Conservation (phyloP, 352 stramenopile genomes). For the Pythium phragmiticola region DNA sequence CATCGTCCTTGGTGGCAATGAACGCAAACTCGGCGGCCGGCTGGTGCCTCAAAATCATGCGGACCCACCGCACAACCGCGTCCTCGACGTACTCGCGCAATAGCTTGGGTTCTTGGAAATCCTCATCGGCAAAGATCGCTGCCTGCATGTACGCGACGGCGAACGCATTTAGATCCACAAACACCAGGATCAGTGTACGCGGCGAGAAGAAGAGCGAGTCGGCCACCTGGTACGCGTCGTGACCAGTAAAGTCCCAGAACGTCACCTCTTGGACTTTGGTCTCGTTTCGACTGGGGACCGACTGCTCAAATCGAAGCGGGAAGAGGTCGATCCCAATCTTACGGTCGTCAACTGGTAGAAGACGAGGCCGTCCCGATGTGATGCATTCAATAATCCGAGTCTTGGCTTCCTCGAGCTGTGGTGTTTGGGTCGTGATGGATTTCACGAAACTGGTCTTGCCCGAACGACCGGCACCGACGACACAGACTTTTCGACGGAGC, state of each 20-base stretch:
- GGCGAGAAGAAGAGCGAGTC: conserved; percentile 13
- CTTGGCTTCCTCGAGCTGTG: conserved; percentile 16
- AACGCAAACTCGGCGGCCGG: conserved; percentile 12
- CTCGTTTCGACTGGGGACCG: neutral
- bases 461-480: conserved; percentile 24
- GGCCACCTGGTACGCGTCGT: conserved; percentile 6
- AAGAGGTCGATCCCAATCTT: neutral
- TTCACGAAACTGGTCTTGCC: conserved; percentile 38
- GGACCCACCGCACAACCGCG: neutral
- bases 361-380: conserved; percentile 15
- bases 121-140: neutral
- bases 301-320: conserved; percentile 11
- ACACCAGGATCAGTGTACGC: conserved; percentile 9
- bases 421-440: conserved; percentile 13
- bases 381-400: conserved; percentile 27
- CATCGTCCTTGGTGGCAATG: conserved; percentile 8
- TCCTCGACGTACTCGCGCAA: conserved; percentile 1
- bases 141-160: neutral
- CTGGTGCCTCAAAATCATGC: conserved; percentile 3
- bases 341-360: conserved; percentile 1
- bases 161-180: conserved; percentile 8
- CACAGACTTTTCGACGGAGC: conserved; percentile 22
- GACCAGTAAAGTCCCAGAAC: conserved; percentile 13
- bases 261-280: conserved; percentile 1
- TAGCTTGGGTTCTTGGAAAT: neutral